These are phyloP conservation scores for Microbotryum silenes-acaulis DNA, from an alignment of 1,284 basidiomycete species.

Conservation along the genomic window DNA sequence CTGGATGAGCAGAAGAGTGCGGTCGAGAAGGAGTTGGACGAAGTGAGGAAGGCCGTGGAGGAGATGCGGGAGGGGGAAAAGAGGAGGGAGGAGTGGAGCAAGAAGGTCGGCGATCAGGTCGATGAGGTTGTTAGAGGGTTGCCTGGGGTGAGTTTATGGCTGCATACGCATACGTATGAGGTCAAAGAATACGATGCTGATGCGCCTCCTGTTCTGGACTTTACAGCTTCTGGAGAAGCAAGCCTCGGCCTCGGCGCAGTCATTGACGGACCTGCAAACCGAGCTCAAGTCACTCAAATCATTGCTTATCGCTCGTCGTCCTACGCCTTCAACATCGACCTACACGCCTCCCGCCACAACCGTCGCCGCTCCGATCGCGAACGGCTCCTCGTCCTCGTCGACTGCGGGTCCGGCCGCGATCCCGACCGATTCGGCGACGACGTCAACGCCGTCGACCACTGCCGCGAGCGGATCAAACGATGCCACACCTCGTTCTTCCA, in stretches of 20 bases:
- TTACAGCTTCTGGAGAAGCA: conserved; percentile 86
- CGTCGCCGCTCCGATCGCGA: conserved; percentile 6
- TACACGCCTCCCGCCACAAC: conserved; percentile 42
- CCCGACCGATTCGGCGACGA: neutral
- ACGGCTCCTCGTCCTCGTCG: neutral
- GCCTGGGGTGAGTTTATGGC: conserved; percentile 57
- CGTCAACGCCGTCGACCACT: conserved; percentile 36
- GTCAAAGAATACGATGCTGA: neutral
- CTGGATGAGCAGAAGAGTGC: conserved; percentile 63
- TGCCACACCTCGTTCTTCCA: neutral
- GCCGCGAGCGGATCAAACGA: conserved; percentile 4
- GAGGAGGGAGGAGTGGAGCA: conserved; percentile 69
- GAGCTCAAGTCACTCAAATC: conserved; percentile 93
- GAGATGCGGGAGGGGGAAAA: conserved; percentile 72
- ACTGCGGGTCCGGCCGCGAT: neutral
- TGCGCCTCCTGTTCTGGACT: neutral
- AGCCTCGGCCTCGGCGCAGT: conserved; percentile 57
- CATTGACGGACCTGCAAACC: conserved; percentile 75
- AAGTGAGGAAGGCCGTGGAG: conserved; percentile 65
- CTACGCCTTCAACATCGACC: conserved; percentile 46
- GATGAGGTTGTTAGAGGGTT: conserved; percentile 82
- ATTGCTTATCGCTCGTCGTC: conserved; percentile 49
- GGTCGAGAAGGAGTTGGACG: conserved; percentile 72
- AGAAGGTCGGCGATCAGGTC: conserved; percentile 77
- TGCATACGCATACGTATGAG: too few relatives aligned